These are phyloP conservation scores for Physcomitrium patens DNA, from an alignment of 225 moss, liverwort and hornwort species.

Conservation along the genomic window DNA sequence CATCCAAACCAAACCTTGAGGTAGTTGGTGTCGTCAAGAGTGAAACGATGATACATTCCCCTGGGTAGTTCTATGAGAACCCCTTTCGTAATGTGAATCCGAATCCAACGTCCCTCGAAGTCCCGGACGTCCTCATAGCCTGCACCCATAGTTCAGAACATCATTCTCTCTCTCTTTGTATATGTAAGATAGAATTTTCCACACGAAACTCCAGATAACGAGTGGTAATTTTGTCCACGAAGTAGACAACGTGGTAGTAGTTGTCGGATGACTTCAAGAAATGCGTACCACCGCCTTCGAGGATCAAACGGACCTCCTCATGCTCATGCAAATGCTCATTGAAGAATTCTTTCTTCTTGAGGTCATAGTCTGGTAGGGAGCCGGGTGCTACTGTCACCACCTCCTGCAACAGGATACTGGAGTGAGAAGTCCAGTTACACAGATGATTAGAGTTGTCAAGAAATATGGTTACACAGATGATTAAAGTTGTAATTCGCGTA, in stretches of 20 bases:
- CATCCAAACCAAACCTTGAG: constrained; percentile 47
- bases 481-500: background rate
- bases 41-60: constrained; percentile 81
- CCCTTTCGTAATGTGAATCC: constrained; percentile 60
- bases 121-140: constrained; percentile 71
- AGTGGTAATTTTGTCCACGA: background rate
- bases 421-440: background rate
- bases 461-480: background rate
- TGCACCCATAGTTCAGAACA: constrained; percentile 21
- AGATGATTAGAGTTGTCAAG: background rate
- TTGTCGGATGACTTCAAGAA: no score
- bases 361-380: constrained; percentile 53
- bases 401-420: constrained; percentile 39
- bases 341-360: constrained; percentile 63
- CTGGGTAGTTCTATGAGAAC: constrained; percentile 66
- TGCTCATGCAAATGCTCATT: constrained; percentile 74
- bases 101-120: constrained; percentile 73
- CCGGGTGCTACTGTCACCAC: constrained; percentile 71
- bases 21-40: constrained; percentile 55
- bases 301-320: constrained; percentile 71
- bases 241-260: no score
- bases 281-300: constrained; percentile 56
- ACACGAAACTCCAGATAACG: background rate
- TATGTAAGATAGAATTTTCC: background rate
- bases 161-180: background rate